Percentiles rank a stretch among this genome's conserved stretches.
These are phyloP conservation scores for Lactarius psammicola DNA, from an alignment of 768 basidiomycete genomes.

Conservation along the genomic window DNA sequence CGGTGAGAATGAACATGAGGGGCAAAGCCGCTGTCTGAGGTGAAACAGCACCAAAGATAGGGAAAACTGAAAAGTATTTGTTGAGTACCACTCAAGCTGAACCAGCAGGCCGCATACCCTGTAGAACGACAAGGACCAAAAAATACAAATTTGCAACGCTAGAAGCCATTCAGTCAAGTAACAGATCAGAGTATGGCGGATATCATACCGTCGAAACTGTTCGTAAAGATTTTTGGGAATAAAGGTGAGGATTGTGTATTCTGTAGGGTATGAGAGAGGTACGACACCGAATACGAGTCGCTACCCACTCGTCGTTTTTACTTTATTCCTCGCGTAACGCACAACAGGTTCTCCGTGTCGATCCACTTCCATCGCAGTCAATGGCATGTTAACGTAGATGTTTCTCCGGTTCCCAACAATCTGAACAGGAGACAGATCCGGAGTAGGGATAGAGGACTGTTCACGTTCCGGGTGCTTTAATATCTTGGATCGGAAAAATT, in stretches of 20 bases:
- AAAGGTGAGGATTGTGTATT: conserved; percentile 89
- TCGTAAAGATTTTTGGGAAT: conserved; percentile 93
- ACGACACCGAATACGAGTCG: background rate
- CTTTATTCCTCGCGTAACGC: conserved; percentile 90
- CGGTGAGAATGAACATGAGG: conserved; percentile 77
- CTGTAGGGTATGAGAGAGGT: conserved; percentile 39
- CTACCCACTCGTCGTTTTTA: conserved; percentile 84
- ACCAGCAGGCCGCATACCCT: conserved; percentile 44
- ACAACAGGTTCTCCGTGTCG: conserved; percentile 70
- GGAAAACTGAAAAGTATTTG: conserved; percentile 57
- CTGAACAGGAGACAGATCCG: conserved; percentile 37
- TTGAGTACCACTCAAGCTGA: conserved; percentile 24
- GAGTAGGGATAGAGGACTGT: conserved; percentile 35
- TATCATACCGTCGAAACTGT: conserved; percentile 77
- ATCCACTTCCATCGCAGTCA: conserved; percentile 64
- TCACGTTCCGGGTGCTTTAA: conserved; percentile 41
- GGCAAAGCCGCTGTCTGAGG: conserved; percentile 83
- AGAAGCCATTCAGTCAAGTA: conserved; percentile 22
- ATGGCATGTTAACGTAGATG: conserved; percentile 75
- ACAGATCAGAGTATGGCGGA: background rate
- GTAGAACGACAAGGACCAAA: conserved; percentile 74
- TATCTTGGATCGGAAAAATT: conserved; percentile 50
- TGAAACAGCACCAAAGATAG: conserved; percentile 85
- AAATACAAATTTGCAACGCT: conserved; percentile 95
- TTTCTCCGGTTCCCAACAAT: conserved; percentile 59